Base-by-base conservation (phyloP, 73 alveolate genomes). In the Diophrys appendiculata region DNA sequence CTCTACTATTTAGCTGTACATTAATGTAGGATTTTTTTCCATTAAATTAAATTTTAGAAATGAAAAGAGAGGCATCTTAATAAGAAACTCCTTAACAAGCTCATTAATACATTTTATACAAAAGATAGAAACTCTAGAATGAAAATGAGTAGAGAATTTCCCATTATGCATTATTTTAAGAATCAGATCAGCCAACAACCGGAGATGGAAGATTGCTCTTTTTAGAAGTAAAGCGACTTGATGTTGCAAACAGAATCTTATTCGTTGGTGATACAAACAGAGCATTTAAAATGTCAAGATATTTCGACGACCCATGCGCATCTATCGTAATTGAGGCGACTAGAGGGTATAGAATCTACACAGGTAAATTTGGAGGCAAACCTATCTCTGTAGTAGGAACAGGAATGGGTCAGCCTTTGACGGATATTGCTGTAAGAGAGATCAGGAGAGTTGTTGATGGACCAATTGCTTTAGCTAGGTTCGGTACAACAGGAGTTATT, bases 351-450 rank as follows among this genome's bases (percentile, higher is more conserved):
- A 64, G 64, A 43, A 69, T 80, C 1, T 82, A 52, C 73, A 69
- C 91, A 0, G 91, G 91, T 28, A 82, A 79, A 0, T 82, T 34
- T 55, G 52, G 43, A 76, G 91, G 91, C 1, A 86, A 75, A 2
- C 91, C 91, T 13, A 35, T 82, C 52, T 82, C 91, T 43, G 65
- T 82, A 29, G 82, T 82, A 13, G 91, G 65, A 30, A 82, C 91
- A 33, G 91, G 91, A 1, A 82, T 82, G 91, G 91, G 91, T 25
- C 24, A 29, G 34, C 76, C 91, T 24, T 72, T 82, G 86, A 65
- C 75, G 70, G 91, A 82, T 54, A 43, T 82, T 31, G 79, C 65
- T 0, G 80, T 82, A 68, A 72, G 91, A 55, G 91, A 82, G 71
- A 0, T 43, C 72, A 74, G 78, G 25, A 55, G 32, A n/a, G 79